Conservation (phyloP, 106 monocot species). For the Platanthera guangdongensis region DNA sequence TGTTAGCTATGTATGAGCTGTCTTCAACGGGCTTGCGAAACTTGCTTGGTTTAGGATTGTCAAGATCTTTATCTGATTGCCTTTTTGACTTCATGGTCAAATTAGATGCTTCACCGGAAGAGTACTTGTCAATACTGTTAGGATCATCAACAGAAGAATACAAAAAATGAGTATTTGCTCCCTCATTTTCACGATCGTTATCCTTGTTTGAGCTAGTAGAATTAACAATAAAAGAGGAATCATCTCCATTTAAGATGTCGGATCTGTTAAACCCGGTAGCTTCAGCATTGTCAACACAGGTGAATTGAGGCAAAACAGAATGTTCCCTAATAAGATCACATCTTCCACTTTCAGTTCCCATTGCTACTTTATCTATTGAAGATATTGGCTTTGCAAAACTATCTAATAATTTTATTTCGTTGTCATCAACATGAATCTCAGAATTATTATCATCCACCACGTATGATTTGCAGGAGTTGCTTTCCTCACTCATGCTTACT, state of each 20-base stretch:
- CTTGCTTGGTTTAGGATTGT: constrained; percentile 82
- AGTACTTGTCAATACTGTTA: constrained; percentile 14
- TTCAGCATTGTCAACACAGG: constrained; percentile 11
- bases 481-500: constrained; percentile 44
- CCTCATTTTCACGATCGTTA: constrained; percentile 25
- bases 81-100: constrained; percentile 50
- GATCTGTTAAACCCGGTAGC: constrained; percentile 8
- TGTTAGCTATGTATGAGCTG: constrained; percentile 45
- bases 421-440: constrained; percentile 17
- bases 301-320: constrained; percentile 14
- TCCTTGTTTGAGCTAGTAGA: constrained; percentile 18
- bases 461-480: constrained; percentile 8
- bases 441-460: constrained; percentile 10
- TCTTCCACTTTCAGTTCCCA: constrained; percentile 10
- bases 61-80: constrained; percentile 60
- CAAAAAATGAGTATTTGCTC: constrained; percentile 11
- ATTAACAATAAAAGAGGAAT: constrained; percentile 27
- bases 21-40: constrained; percentile 51
- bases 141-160: constrained; percentile 7
- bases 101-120: constrained; percentile 31
- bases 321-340: constrained; percentile 4
- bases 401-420: constrained; percentile 24
- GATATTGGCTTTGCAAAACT: constrained; percentile 16
- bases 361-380: constrained; percentile 13
- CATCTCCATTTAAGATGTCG: constrained; percentile 9